A percentile compares a stretch with the other conserved stretches of the same genome.
Conservation (phyloP, 2,329 filamentous ascomycete genomes). For the Cryphonectria japonica region DNA sequence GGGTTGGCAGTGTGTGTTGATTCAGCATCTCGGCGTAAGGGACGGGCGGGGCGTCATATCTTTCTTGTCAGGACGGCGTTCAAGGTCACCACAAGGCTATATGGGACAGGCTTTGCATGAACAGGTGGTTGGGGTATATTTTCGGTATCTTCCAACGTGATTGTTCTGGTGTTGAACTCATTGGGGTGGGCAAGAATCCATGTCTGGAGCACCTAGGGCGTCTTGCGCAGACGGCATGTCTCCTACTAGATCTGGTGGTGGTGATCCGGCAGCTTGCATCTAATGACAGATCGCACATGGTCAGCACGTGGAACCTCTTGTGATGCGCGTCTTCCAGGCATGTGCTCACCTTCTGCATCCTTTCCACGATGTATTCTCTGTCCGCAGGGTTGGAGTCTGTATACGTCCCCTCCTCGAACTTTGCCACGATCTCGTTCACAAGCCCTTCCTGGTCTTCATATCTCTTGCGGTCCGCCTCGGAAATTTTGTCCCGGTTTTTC, state of each 20-base stretch:
- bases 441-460: constrained; percentile 81
- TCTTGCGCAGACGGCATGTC: constrained; percentile 86
- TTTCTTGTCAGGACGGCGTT: constrained; percentile 18
- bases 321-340: background rate
- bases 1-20: constrained; percentile 8
- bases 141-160: constrained; percentile 2
- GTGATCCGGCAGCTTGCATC: constrained; percentile 97
- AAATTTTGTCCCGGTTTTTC: constrained; percentile 69
- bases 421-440: constrained; percentile 83
- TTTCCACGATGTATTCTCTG: constrained; percentile 91
- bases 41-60: background rate
- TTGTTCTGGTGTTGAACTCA: constrained; percentile 39
- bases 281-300: constrained; percentile 44
- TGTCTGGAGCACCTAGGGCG: constrained; percentile 60
- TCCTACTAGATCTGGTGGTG: constrained; percentile 87
- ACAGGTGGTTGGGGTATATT: constrained; percentile 29
- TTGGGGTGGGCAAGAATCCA: constrained; percentile 64
- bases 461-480: constrained; percentile 73
- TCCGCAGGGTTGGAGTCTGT: constrained; percentile 80
- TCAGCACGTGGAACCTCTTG: background rate
- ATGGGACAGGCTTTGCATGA: constrained; percentile 30
- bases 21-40: background rate
- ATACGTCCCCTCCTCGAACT: constrained; percentile 84
- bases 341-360: constrained; percentile 87
- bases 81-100: constrained; percentile 3